phyloP scores from a whole-genome alignment of 805 yeast species.

The Pichia thaimueangensis region DNA sequence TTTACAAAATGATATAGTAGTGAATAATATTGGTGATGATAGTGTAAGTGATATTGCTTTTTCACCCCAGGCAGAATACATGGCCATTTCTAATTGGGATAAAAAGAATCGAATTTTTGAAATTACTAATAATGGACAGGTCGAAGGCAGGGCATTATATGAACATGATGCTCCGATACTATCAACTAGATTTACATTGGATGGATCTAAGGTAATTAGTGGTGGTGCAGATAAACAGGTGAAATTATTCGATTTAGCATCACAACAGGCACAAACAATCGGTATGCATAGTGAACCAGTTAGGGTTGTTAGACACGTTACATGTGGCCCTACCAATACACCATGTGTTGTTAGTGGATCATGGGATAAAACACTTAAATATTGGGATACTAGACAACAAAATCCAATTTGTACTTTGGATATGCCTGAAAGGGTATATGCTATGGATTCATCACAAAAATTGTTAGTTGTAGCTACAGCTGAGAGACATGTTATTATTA shows the following conservation, averaged over 20 bases:
- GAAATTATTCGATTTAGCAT: slow-evolving; percentile 70
- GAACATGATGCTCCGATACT: slow-evolving; percentile 89
- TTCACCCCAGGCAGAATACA: slow-evolving; percentile 76
- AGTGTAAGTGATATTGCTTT: slow-evolving; percentile 78
- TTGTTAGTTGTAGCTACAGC: slow-evolving; percentile 92
- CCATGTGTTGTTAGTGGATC: slow-evolving; percentile 86
- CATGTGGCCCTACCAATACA: slow-evolving; percentile 77
- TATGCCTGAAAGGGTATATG: slow-evolving; percentile 85
- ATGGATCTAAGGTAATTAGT: slow-evolving; percentile 80
- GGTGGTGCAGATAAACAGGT: slow-evolving; percentile 92
- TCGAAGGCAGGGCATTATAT: slow-evolving; percentile 82
- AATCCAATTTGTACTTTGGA: slow-evolving; percentile 75
- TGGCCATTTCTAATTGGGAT: slow-evolving; percentile 91
- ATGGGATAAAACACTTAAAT: slow-evolving; percentile 91
- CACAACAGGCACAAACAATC: slow-evolving; percentile 77
- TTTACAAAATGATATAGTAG: slow-evolving; percentile 60
- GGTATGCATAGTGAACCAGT: slow-evolving; percentile 86
- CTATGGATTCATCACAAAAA: slow-evolving; percentile 79
- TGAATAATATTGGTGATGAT: slow-evolving; percentile 86
- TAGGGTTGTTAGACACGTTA: slow-evolving; percentile 64
- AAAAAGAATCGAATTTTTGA: slow-evolving; percentile 91
- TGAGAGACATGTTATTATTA: slow-evolving; percentile 69
- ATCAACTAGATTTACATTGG: slow-evolving; percentile 73
- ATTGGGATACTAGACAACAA: slow-evolving; percentile 90
- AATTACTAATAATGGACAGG: slow-evolving; percentile 63